Percentiles rank a stretch among this genome's conserved stretches.
These are phyloP conservation scores for Sungouiozyma ichnusensis DNA, from an alignment of 805 yeast genomes.

Conservation along the genomic window DNA sequence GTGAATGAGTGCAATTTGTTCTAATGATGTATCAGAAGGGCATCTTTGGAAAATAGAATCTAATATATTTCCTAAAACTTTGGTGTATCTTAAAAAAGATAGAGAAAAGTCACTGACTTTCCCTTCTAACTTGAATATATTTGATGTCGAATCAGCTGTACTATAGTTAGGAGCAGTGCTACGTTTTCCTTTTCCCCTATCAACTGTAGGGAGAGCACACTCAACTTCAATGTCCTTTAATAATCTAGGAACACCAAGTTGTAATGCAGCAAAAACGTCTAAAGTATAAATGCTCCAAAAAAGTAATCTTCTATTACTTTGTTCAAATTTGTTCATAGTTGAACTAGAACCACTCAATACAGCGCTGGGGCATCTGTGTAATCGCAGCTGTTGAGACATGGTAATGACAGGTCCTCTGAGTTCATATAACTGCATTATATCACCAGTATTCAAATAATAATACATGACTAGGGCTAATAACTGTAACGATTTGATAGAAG, in stretches of 20 bases:
- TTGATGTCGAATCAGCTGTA: conserved; percentile 38
- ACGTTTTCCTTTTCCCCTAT: conserved; percentile 25
- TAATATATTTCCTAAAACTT: conserved; percentile 61
- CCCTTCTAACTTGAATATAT: conserved; percentile 53
- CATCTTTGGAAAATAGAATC: conserved; percentile 60
- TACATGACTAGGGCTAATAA: conserved; percentile 57
- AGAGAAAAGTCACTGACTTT: conserved; percentile 56
- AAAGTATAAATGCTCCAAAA: conserved; percentile 79
- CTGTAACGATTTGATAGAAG: conserved; percentile 62
- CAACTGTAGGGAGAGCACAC: conserved; percentile 69
- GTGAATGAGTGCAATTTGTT: conserved; percentile 27
- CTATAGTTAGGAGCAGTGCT: conserved; percentile 42
- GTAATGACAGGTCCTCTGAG: conserved; percentile 65
- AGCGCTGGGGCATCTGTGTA: conserved; percentile 81
- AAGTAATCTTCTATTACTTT: conserved; percentile 69
- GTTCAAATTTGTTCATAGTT: conserved; percentile 55
- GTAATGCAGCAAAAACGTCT: conserved; percentile 65
- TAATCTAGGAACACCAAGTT: conserved; percentile 73
- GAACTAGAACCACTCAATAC: conserved; percentile 59
- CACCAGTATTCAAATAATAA: conserved; percentile 65
- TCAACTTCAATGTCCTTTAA: conserved; percentile 75
- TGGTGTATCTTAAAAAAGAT: conserved; percentile 56
- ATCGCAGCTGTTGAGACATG: conserved; percentile 76
- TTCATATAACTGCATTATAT: conserved; percentile 61
- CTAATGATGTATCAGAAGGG: conserved; percentile 23